phyloP scores from a whole-genome alignment of 1,139 yeast species.

The Magnusiomyces suaveolens region DNA sequence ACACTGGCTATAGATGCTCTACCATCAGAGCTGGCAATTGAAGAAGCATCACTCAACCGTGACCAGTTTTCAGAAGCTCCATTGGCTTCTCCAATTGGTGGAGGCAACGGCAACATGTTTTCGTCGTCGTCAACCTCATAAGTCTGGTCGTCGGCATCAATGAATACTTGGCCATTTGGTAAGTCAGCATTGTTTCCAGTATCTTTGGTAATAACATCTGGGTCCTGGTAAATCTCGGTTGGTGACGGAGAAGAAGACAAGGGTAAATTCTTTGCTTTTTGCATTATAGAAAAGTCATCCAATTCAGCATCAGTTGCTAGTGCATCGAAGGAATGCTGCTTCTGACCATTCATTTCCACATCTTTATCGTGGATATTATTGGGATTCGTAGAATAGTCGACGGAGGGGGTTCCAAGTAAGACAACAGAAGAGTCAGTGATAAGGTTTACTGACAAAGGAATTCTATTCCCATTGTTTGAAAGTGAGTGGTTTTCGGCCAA shows the following conservation, averaged over 20 bases:
- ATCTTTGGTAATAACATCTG: neutral
- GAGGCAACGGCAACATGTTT: neutral
- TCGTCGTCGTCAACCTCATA: neutral
- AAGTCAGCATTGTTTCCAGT: neutral
- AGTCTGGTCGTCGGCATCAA: neutral
- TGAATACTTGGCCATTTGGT: neutral
- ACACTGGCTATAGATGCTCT: neutral
- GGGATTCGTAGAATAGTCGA: neutral
- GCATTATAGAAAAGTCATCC: too few relatives aligned
- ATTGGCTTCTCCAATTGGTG: neutral
- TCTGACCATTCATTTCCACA: too few relatives aligned
- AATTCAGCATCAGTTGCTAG: too few relatives aligned
- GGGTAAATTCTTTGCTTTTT: too few relatives aligned
- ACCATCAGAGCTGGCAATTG: neutral
- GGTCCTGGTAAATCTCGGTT: neutral
- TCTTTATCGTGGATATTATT: too few relatives aligned
- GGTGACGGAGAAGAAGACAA: neutral
- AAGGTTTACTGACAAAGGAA: neutral
- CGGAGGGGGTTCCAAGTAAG: neutral
- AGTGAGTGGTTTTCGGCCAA: neutral
- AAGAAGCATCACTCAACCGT: neutral
- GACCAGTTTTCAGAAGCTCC: conserved; percentile 1
- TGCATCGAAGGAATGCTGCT: too few relatives aligned
- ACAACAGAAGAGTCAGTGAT: neutral
- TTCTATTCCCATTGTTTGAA: too few relatives aligned